A percentile compares a stretch with the other conserved stretches of the same genome.
phyloP scores from a whole-genome alignment of 73 alveolate genomes.

The Loxodes magnus region DNA sequence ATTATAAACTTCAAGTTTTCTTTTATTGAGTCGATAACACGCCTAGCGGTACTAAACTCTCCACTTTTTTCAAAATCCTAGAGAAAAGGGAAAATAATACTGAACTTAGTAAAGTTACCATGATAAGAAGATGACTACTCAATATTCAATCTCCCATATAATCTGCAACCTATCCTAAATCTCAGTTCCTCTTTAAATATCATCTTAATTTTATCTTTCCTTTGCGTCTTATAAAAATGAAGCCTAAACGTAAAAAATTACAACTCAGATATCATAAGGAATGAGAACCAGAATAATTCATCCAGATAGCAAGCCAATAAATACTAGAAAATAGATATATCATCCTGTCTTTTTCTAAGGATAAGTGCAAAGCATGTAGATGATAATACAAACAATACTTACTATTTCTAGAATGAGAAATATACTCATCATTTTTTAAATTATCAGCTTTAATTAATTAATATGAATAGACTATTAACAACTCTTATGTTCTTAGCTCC shows the following conservation, averaged over 20 bases:
- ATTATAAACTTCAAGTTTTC: background rate
- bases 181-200: background rate
- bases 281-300: background rate
- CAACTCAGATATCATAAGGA: slow-evolving; percentile 8
- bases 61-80: slow-evolving; percentile 2
- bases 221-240: background rate
- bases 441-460: background rate
- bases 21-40: background rate
- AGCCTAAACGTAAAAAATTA: too few species aligned
- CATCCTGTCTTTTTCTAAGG: slow-evolving; percentile 6
- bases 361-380: background rate
- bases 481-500: too few species aligned
- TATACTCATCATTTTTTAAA: slow-evolving; percentile 7
- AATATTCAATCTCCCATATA: background rate
- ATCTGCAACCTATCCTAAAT: background rate
- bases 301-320: slow-evolving; percentile 4
- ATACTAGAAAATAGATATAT: slow-evolving; percentile 5
- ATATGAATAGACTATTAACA: background rate
- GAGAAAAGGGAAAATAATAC: slow-evolving; percentile 1
- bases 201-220: background rate
- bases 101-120: too few species aligned
- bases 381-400: background rate
- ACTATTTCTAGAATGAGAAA: background rate
- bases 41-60: slow-evolving; percentile 2
- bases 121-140: slow-evolving; percentile 1